Evolutionary conservation across 1,284 basidiomycete genomes (phyloP).

Genomic region (Fistulinella cinereoalba): DNA sequence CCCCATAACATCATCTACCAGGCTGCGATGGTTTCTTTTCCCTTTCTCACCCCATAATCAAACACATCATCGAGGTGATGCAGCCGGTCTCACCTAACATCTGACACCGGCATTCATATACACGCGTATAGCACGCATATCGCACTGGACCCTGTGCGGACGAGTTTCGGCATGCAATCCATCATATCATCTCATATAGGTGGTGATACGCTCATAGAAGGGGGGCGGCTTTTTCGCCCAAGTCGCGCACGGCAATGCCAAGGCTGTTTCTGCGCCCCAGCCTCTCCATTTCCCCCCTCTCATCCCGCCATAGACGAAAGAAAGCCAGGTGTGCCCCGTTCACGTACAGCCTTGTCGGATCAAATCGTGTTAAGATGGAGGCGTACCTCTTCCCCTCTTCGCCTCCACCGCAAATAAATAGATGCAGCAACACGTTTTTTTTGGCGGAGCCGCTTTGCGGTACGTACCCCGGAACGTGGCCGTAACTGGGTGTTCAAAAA

Average conservation of each 20-base stretch:
- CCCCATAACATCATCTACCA: too few species aligned
- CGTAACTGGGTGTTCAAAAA: constrained; percentile 4
- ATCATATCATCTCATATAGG: too few species aligned
- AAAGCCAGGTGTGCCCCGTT: not conserved
- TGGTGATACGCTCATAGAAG: too few species aligned
- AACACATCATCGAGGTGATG: too few species aligned
- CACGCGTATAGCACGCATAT: not conserved
- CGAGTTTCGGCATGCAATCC: constrained; percentile 19
- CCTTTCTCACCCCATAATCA: too few species aligned
- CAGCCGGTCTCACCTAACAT: too few species aligned
- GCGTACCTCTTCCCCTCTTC: not conserved
- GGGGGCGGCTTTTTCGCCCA: constrained; percentile 11
- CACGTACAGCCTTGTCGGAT: constrained; percentile 5
- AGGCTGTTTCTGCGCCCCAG: not conserved
- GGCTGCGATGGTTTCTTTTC: too few species aligned
- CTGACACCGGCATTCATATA: too few species aligned
- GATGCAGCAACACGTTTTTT: not conserved
- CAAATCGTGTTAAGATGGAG: constrained; percentile 2
- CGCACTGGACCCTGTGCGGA: constrained; percentile 19
- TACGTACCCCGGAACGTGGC: constrained; percentile 31
- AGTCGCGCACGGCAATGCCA: constrained; percentile 1
- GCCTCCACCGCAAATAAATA: not conserved
- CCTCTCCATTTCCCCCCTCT: too few species aligned
- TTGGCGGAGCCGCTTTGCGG: constrained; percentile 16
- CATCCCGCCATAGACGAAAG: not conserved